These are phyloP conservation scores for Staphylotrichum tortipilum DNA, from an alignment of 495 filamentous ascomycete species.

Conservation along the genomic window DNA sequence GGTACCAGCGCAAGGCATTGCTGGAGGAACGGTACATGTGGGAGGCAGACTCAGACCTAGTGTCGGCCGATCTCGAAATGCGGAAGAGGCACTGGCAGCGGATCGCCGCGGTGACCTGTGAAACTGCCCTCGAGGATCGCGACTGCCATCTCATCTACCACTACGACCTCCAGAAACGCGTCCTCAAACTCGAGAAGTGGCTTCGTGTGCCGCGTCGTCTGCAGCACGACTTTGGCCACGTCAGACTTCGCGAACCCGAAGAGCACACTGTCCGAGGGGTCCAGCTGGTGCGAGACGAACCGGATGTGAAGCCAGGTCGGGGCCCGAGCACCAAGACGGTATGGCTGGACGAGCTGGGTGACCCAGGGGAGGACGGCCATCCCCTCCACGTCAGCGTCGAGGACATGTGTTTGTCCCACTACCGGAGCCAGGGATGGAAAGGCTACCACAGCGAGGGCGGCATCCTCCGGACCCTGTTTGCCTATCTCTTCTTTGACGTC, in stretches of 20 bases:
- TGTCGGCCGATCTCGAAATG: constrained; percentile 25
- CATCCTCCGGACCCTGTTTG: constrained; percentile 83
- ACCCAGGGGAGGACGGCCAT: constrained; percentile 54
- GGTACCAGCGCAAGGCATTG: constrained; percentile 94
- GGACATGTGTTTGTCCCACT: constrained; percentile 83
- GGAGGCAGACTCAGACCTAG: constrained; percentile 40
- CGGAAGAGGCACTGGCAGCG: constrained; percentile 80
- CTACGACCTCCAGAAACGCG: constrained; percentile 87
- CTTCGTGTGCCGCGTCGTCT: constrained; percentile 76
- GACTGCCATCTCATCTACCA: constrained; percentile 88
- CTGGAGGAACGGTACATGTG: constrained; percentile 94
- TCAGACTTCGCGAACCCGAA: constrained; percentile 61
- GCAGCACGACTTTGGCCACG: constrained; percentile 90
- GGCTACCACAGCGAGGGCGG: constrained; percentile 90
- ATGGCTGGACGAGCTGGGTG: constrained; percentile 72
- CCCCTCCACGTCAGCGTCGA: constrained; percentile 51
- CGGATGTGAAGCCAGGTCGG: constrained; percentile 32
- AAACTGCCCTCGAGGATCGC: constrained; percentile 75
- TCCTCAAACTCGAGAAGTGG: constrained; percentile 77
- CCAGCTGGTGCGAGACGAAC: constrained; percentile 54
- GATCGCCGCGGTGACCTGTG: constrained; percentile 73
- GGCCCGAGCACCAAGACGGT: constrained; percentile 63
- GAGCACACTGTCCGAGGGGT: constrained; percentile 70
- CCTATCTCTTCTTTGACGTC: constrained; percentile 86
- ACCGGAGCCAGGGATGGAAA: constrained; percentile 78